Evolutionary conservation across 176 grass and related monocot genomes (phyloP), one percentile per base, ranked within the genome.

Genomic region (Saccharum officinarum): DNA sequence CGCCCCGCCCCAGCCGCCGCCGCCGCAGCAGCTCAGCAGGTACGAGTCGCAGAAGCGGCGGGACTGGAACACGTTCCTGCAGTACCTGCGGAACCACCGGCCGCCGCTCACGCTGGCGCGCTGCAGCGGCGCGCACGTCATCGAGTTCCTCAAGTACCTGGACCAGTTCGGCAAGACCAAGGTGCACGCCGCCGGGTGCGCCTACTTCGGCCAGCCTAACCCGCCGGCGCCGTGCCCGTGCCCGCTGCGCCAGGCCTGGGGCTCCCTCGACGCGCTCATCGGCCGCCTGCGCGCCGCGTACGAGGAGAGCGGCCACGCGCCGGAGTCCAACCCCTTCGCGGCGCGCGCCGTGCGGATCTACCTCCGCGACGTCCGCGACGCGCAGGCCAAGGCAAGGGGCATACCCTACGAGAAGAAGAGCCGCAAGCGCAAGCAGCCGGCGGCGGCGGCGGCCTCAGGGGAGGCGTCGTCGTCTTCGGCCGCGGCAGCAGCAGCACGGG

Each of bases 151-250:
- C 25, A 89, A 91, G 71, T 99, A 99, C 80, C 92, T 99, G 4
- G 97, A 99, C 67, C 97, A 96, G 88, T 99, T 99, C 86, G 97
- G 97, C 60, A 99, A 99, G 92, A 99, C 97, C 34, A 99, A 96
- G 94, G 97, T 99, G 76, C 97, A 99, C 90, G 78, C 66, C 8
- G 4, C 37, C 7, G 90, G 86, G 1, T 99, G 97, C 80, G 81
- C 83, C 52, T 94, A 89, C 93, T 99, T 74, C 89, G 97, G 97
- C 75, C 97, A 96, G 38, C 92, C 97, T 25, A 92, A 16, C 70
- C 97, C 97, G n/a, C 97, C 97, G 1, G 91, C 88, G 40, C 90
- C 92, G 22, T 99, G 97, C 89, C 78, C 94, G 3, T 99, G 97
- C 89, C 94, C 92, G 13, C 83, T 99, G 30, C 88, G 90, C 85